These are phyloP conservation scores for Fusarium nodosum DNA, from an alignment of 2,329 filamentous ascomycete species.

Conservation along the genomic window DNA sequence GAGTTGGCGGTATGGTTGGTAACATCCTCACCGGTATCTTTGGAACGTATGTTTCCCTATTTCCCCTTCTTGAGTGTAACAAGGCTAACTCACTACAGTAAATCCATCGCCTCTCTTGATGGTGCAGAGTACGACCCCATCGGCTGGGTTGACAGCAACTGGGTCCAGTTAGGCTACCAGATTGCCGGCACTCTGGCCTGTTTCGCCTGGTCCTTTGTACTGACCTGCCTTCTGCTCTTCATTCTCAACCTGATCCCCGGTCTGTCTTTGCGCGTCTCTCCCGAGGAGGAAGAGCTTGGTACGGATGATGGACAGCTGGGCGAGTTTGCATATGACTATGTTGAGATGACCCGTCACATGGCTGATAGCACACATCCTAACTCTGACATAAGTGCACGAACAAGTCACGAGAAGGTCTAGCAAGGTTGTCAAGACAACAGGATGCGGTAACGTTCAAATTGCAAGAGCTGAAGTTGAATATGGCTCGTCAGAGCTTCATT, in stretches of 20 bases:
- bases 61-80: not conserved
- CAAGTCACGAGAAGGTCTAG: conserved; percentile 52
- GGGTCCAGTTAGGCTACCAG: conserved; percentile 78
- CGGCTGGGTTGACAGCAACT: conserved; percentile 80
- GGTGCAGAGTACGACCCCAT: conserved; percentile 71
- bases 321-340: conserved; percentile 88
- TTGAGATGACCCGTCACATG: conserved; percentile 77
- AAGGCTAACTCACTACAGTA: conserved; percentile 56
- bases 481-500: conserved; percentile 4
- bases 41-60: conserved; percentile 67
- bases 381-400: conserved; percentile 45
- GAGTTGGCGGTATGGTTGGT: conserved; percentile 83
- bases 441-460: not conserved
- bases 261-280: conserved; percentile 74
- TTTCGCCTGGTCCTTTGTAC: conserved; percentile 74
- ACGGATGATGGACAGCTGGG: conserved; percentile 82
- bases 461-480: not conserved
- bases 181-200: conserved; percentile 75
- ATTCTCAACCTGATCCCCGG: conserved; percentile 79
- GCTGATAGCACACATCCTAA: conserved; percentile 53
- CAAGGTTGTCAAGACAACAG: not conserved
- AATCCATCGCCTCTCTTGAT: conserved; percentile 81
- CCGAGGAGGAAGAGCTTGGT: conserved; percentile 77
- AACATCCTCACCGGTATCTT: conserved; percentile 85
- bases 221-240: conserved; percentile 78